Base-by-base conservation (phyloP, 1,284 basidiomycete genomes). In the Psilocybe mexicana region DNA sequence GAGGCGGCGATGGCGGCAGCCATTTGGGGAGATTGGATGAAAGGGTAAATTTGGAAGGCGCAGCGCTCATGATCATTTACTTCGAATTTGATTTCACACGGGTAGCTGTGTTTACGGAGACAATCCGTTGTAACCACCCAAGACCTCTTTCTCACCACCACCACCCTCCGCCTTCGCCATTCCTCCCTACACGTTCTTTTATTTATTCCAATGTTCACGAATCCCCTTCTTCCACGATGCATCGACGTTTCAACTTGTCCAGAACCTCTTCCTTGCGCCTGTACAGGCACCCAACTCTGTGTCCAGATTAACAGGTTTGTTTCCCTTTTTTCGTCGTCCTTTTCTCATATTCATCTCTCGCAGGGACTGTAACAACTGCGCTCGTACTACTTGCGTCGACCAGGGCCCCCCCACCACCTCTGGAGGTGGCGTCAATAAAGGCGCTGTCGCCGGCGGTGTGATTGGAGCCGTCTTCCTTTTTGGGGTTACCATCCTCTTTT, bases 381-480 rank as follows among this genome's bases (percentile, higher is more conserved):
- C 77, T 24, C 71, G 71, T 43, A 81, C 80, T 63, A 70, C 69
- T 61, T 88, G 86, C 66, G 74, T 82, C 24, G 70, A 61, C 57
- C 64, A 64, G 42, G 52, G 54, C 58, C 63, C 65, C 12, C 42
- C 48, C 24, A 54, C 57, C 65, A 58, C 63, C 14, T 47, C 70
- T 23, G 72, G 73, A 24, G 69, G 72, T 6, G 81, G 82, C 14
- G 75, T 85, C 51, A 86, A 86, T 67, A 78, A 80, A 57, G 88
- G 88, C 46, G 88, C 86, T 2, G 77, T 90, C n/a, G 90, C 87
- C 28, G 90, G 88, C 48, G 88, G 84, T 43, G 79, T 92, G 58
- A 73, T 90, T 43, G 88, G 83, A 38, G 76, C 78, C 8, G 65
- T 92, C 49, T 68, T 86, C n/a, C 80, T 89, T 30, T 50, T 57